Evolutionary conservation across 140 eudicot genomes (phyloP).

Genomic region (Senecio squalidus): DNA sequence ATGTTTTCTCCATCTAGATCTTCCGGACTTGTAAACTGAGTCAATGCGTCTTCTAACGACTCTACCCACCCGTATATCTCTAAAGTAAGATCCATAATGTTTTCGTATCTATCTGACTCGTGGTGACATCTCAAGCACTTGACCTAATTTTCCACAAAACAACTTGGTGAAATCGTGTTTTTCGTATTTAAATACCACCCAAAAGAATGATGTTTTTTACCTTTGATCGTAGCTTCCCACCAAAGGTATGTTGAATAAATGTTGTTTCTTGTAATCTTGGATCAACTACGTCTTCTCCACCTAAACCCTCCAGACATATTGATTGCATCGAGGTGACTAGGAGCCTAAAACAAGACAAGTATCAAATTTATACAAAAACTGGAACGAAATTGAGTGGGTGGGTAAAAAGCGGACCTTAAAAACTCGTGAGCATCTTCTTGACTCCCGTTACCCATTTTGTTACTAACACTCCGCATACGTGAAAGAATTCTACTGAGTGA

Average conservation of each 20-base stretch:
- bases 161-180: no score
- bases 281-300: conserved; percentile 66
- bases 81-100: conserved; percentile 78
- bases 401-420: conserved; percentile 48
- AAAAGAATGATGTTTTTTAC: conserved; percentile 20
- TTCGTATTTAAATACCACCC: no score
- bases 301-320: conserved; percentile 72
- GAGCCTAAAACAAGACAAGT: conserved; percentile 40
- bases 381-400: not conserved
- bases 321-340: conserved; percentile 88
- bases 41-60: conserved; percentile 72
- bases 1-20: conserved; percentile 92
- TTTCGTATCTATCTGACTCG: conserved; percentile 75
- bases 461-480: conserved; percentile 53
- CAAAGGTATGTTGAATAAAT: conserved; percentile 81
- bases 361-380: not conserved
- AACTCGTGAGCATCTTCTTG: conserved; percentile 96
- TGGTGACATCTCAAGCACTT: conserved; percentile 74
- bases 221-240: conserved; percentile 83
- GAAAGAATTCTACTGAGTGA: conserved; percentile 61
- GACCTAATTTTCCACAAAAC: no score
- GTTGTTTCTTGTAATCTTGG: conserved; percentile 76
- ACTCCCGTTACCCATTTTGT: conserved; percentile 77
- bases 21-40: conserved; percentile 78
- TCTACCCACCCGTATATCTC: conserved; percentile 85